Percentiles rank a stretch among this genome's conserved stretches.
Conservation (phyloP, 305 asterid genomes). For the Lippia alba region DNA sequence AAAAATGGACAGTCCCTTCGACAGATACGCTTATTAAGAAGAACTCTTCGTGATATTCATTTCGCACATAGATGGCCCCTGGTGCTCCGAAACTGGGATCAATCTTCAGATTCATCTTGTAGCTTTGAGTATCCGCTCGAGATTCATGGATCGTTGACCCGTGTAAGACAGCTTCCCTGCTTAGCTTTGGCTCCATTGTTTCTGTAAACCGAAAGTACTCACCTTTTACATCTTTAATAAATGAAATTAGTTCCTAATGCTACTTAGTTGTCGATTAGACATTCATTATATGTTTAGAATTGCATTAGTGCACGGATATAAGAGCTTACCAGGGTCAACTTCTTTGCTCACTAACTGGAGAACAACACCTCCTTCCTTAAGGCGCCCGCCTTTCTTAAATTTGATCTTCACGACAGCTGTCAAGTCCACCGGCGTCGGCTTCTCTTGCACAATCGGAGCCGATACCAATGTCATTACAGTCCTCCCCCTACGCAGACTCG, state of each 20-base stretch:
- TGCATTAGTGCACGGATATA: not conserved
- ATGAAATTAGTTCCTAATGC: not conserved
- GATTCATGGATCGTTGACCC: constrained; percentile 52
- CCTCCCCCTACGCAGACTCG: not conserved
- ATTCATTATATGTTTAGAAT: not conserved
- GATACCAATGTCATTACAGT: not conserved
- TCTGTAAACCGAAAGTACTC: constrained; percentile 30
- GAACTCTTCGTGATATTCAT: constrained; percentile 57
- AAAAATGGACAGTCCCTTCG: constrained; percentile 55
- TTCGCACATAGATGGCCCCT: constrained; percentile 51
- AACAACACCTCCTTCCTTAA: constrained; percentile 42
- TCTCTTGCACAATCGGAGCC: not conserved
- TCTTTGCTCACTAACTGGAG: constrained; percentile 57
- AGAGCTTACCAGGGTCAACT: constrained; percentile 52
- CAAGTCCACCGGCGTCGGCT: not conserved
- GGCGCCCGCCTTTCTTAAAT: constrained; percentile 14
- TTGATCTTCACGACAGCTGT: constrained; percentile 12
- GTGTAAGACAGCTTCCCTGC: constrained; percentile 46
- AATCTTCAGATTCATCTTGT: constrained; percentile 48
- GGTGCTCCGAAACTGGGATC: constrained; percentile 56
- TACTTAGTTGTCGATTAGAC: not conserved
- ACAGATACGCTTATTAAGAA: constrained; percentile 51
- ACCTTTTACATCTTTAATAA: not conserved
- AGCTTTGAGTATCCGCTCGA: constrained; percentile 49
- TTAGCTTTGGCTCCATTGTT: constrained; percentile 46